Percentiles rank a stretch among this genome's conserved stretches.
phyloP scores from a whole-genome alignment of 345 rosid genomes.

The Rubroshorea leprosula region DNA sequence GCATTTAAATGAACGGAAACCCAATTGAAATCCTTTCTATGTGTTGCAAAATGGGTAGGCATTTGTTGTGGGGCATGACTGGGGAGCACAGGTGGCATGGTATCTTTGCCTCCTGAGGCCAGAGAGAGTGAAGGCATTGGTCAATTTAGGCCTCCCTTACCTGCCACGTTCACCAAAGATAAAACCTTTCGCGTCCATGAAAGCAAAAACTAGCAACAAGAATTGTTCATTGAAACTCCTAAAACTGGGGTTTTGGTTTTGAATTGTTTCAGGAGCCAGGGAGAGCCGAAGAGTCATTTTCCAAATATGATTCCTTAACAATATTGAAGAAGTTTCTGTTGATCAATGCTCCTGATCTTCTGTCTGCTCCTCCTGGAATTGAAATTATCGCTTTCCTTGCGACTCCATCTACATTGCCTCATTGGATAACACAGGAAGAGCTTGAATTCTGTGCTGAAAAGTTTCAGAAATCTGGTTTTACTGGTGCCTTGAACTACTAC shows the following conservation, averaged over 20 bases:
- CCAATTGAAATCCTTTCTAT: too few relatives aligned
- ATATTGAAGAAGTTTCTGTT: slow-evolving; percentile 23
- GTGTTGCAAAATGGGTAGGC: too few relatives aligned
- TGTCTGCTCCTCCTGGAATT: slow-evolving; percentile 17
- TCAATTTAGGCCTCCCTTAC: slow-evolving; percentile 20
- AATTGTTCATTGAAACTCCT: slow-evolving; percentile 17
- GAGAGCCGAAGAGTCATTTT: not conserved
- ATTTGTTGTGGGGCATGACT: slow-evolving; percentile 22
- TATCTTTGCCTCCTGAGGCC: slow-evolving; percentile 30
- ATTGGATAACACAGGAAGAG: slow-evolving; percentile 27
- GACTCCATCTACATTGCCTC: slow-evolving; percentile 20
- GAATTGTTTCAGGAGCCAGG: not conserved
- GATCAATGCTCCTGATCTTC: slow-evolving; percentile 20
- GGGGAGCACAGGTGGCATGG: slow-evolving; percentile 23
- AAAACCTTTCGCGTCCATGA: slow-evolving; percentile 10
- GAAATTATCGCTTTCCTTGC: slow-evolving; percentile 27
- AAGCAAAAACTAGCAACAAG: slow-evolving; percentile 15
- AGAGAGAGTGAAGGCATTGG: slow-evolving; percentile 27
- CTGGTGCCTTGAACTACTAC: slow-evolving; percentile 27
- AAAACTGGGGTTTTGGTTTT: not conserved
- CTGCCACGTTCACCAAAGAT: slow-evolving; percentile 15
- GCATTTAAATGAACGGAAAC: too few relatives aligned
- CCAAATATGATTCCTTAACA: slow-evolving; percentile 17
- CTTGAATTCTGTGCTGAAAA: slow-evolving; percentile 21
- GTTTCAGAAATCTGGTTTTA: slow-evolving; percentile 26